These are phyloP conservation scores for Stemphylium vesicarium DNA, from an alignment of 2,329 filamentous ascomycete species.

Conservation along the genomic window DNA sequence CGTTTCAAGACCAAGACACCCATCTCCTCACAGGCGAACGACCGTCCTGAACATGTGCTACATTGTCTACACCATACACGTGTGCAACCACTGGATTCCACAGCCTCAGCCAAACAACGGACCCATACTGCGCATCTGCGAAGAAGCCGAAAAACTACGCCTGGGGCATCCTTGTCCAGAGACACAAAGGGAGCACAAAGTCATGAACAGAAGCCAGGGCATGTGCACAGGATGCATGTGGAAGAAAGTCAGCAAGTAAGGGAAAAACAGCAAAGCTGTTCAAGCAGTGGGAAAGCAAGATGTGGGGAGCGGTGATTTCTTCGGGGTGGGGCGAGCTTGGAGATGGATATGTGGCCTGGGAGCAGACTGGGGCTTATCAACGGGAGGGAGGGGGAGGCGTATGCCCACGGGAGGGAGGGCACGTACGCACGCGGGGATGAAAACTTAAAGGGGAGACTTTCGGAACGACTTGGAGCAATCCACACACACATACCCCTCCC, in stretches of 20 bases:
- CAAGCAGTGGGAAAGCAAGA: neutral
- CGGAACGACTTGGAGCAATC: neutral
- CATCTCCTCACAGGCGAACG: neutral
- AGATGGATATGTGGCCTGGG: neutral
- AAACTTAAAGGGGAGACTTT: neutral
- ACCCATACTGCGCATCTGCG: slow-evolving; percentile 37
- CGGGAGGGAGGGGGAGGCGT: neutral
- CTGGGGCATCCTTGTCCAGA: slow-evolving; percentile 36
- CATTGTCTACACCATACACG: slow-evolving; percentile 41
- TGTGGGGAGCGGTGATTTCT: neutral
- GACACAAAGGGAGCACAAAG: slow-evolving; percentile 37
- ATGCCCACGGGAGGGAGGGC: neutral
- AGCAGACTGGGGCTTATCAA: neutral
- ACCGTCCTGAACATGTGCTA: slow-evolving; percentile 34
- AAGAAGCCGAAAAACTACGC: slow-evolving; percentile 34
- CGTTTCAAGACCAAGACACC: neutral
- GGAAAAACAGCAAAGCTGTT: neutral
- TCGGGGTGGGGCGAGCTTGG: neutral
- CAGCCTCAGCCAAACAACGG: slow-evolving; percentile 37
- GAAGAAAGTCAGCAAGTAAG: slow-evolving; percentile 25
- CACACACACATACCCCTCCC: neutral
- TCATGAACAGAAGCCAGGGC: slow-evolving; percentile 41
- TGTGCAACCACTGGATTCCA: slow-evolving; percentile 42
- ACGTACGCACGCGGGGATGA: neutral
- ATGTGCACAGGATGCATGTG: slow-evolving; percentile 41